phyloP scores from a whole-genome alignment of 78 protist species.

The Polysphondylium violaceum region DNA sequence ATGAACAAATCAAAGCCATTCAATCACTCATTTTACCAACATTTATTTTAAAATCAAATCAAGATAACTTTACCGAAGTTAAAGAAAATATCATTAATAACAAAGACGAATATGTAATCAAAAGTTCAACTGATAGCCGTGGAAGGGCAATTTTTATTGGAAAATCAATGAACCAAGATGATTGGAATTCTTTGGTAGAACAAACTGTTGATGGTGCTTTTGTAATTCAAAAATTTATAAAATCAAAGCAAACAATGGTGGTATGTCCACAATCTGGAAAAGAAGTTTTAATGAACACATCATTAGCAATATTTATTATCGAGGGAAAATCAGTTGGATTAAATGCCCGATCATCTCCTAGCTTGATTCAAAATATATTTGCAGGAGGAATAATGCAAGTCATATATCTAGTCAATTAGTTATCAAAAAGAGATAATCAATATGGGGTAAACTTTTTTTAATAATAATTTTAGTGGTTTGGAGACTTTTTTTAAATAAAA shows the following conservation, averaged over 20 bases:
- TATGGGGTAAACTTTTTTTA: too few species aligned
- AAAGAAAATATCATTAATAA: background rate
- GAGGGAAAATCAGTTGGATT: background rate
- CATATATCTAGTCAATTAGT: too few species aligned
- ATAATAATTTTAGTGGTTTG: too few species aligned
- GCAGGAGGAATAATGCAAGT: background rate
- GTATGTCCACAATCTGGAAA: background rate
- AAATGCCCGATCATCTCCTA: background rate
- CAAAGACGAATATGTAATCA: background rate
- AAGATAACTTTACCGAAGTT: background rate
- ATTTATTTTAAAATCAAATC: background rate
- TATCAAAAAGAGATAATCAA: too few species aligned
- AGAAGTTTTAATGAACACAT: background rate
- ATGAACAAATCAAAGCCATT: background rate
- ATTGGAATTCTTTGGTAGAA: background rate
- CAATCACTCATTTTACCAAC: background rate
- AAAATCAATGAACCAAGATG: background rate
- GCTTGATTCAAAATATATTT: background rate
- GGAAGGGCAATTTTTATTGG: slow-evolving; percentile 1
- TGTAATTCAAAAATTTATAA: background rate
- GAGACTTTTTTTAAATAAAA: too few species aligned
- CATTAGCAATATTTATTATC: background rate
- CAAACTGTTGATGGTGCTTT: background rate
- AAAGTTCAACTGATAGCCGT: background rate
- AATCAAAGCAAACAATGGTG: background rate